Evolutionary conservation across 306 rosid species (phyloP).

Genomic region (Lotus japonicus): DNA sequence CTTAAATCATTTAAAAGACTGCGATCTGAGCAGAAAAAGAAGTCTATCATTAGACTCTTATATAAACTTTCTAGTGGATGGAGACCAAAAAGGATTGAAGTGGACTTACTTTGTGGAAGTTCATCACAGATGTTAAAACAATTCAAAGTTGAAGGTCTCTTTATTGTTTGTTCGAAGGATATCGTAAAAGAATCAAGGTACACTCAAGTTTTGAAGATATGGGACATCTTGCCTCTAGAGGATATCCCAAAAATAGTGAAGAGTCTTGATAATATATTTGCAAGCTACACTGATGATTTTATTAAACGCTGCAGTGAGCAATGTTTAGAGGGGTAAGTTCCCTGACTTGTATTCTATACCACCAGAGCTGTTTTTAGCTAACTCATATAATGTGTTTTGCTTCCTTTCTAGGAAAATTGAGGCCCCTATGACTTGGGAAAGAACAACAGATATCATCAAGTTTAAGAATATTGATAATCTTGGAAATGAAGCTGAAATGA

Average conservation of each 20-base stretch:
- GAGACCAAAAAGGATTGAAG: slow-evolving; percentile 52
- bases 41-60: slow-evolving; percentile 41
- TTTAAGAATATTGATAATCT: slow-evolving; percentile 26
- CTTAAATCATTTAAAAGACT: slow-evolving; percentile 57
- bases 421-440: slow-evolving; percentile 52
- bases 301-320: slow-evolving; percentile 46
- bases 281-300: slow-evolving; percentile 48
- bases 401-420: slow-evolving; percentile 37
- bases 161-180: slow-evolving; percentile 51
- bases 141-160: slow-evolving; percentile 51
- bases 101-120: slow-evolving; percentile 33
- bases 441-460: slow-evolving; percentile 28
- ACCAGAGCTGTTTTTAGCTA: background rate
- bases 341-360: background rate
- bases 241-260: slow-evolving; percentile 48
- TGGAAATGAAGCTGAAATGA: slow-evolving; percentile 25
- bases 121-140: slow-evolving; percentile 46
- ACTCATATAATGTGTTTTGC: background rate
- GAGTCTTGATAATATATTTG: slow-evolving; percentile 52
- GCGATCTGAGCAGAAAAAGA: slow-evolving; percentile 26
- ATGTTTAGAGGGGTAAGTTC: slow-evolving; percentile 46
- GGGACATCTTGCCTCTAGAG: slow-evolving; percentile 59
- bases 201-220: slow-evolving; percentile 59
- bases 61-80: slow-evolving; percentile 62
- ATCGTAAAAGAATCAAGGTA: slow-evolving; percentile 34